phyloP scores from a whole-genome alignment of 257 asterid species.

The Salvia hispanica region DNA sequence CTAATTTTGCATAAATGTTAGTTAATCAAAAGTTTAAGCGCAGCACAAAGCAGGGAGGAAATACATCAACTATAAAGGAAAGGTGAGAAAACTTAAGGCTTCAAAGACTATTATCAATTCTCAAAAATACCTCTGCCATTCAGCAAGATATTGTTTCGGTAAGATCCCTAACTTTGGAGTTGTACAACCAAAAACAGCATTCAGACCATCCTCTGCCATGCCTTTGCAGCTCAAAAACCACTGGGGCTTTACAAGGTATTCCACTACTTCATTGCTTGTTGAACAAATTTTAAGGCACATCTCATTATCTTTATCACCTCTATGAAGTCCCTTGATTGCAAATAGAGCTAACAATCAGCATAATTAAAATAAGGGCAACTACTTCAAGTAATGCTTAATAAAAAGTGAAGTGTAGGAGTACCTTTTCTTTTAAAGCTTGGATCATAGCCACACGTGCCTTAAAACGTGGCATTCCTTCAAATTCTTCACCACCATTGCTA shows the following conservation, averaged over 20 bases:
- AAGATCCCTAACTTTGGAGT: conserved; percentile 66
- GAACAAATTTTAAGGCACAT: conserved; percentile 97
- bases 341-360: conserved; percentile 29
- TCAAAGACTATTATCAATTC: conserved; percentile 17
- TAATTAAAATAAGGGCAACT: conserved; percentile 10
- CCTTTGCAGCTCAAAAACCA: conserved; percentile 89
- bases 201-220: conserved; percentile 85
- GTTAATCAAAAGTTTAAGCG: not conserved
- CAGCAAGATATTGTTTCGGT: conserved; percentile 85
- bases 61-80: conserved; percentile 2
- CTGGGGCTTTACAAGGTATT: conserved; percentile 94
- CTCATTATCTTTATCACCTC: conserved; percentile 75
- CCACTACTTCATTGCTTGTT: conserved; percentile 83
- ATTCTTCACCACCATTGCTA: conserved; percentile 76
- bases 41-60: conserved; percentile 4
- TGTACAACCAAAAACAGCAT: conserved; percentile 63
- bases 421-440: conserved; percentile 77
- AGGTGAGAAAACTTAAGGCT: not conserved
- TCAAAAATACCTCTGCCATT: conserved; percentile 74
- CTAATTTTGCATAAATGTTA: conserved; percentile 11
- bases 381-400: not conserved
- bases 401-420: conserved; percentile 19
- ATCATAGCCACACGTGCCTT: conserved; percentile 84
- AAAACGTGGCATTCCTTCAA: conserved; percentile 82
- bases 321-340: conserved; percentile 67